phyloP scores from a whole-genome alignment of 2,329 filamentous ascomycete species.

The Colletotrichum sp. region DNA sequence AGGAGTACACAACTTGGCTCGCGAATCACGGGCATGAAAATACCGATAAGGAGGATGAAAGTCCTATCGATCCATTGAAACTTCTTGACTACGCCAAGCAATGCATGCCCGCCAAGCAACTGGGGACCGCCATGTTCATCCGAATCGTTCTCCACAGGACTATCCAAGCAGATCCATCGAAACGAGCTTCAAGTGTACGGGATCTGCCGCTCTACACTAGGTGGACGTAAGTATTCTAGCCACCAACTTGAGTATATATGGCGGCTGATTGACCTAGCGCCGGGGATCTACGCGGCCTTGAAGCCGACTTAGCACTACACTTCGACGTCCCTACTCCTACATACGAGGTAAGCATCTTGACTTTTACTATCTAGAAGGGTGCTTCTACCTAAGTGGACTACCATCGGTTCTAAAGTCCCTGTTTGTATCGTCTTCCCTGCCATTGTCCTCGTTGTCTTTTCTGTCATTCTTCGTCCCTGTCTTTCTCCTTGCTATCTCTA shows the following conservation, averaged over 20 bases:
- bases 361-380: fast-evolving
- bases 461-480: not conserved
- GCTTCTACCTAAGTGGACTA: not conserved
- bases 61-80: not conserved
- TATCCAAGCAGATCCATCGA: not conserved
- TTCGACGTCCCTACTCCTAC: not conserved
- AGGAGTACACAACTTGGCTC: not conserved
- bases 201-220: not conserved
- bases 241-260: fast-evolving
- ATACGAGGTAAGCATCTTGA: not conserved
- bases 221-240: not conserved
- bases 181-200: not conserved
- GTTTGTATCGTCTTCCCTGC: fast-evolving
- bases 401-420: not conserved
- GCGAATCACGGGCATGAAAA: not conserved
- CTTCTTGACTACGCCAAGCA: not conserved
- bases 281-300: not conserved
- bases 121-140: not conserved
- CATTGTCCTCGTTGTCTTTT: fast-evolving
- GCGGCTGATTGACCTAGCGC: not conserved
- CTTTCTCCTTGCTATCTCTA: too few relatives aligned
- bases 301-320: not conserved
- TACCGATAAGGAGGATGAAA: too few relatives aligned
- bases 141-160: not conserved
- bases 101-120: not conserved